Evolutionary conservation across 306 rosid species (phyloP), one percentile per base, ranked within the genome.

Genomic region (Mucuna pruriens): DNA sequence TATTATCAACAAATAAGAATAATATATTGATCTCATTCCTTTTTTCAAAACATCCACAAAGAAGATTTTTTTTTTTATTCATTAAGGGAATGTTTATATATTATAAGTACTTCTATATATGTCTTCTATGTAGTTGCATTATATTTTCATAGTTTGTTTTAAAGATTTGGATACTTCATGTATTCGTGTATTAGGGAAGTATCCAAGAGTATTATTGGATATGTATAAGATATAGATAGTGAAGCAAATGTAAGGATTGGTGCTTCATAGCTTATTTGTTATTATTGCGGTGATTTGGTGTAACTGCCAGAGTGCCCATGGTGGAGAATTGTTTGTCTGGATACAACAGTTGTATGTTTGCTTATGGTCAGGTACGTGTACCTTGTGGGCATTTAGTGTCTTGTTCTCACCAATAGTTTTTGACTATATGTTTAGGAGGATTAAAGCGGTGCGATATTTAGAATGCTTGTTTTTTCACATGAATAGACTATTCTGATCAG

Each of bases 261-360:
- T 7, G 6, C 42, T 15, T 61, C 22, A 15, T 13, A 61, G 22
- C 44, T 31, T 33, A 61, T 29, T 29, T 15, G 42, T 61, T 7
- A 31, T 54, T 64, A 11, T 76, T 13, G 40, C 9, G 15, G 31
- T 82, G 79, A 74, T 76, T 51, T 86, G 76, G 52, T 88, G 79
- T 80, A 80, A 97, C 89, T 84, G 93, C 95, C 25, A 98, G 98
- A 79, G 88, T 90, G 84, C 97, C 98, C 45, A 91, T 95, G 97
- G 97, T 95, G 74, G 97, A 95, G 92, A 95, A 95, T 86, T 95
- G 99, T 76, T 82, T 93, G 94, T 93, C 95, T 58, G 99, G 99
- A 78, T 95, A 95, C 85, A 95, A 95, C 74, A 91, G 97, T 84
- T 95, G 99, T 48, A 93, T 95, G 92, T 95, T 95, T 75, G 99